Percentiles rank a stretch among this genome's conserved stretches.
Conservation (phyloP, 176 grass and related monocot species). For the Thalia dealbata region DNA sequence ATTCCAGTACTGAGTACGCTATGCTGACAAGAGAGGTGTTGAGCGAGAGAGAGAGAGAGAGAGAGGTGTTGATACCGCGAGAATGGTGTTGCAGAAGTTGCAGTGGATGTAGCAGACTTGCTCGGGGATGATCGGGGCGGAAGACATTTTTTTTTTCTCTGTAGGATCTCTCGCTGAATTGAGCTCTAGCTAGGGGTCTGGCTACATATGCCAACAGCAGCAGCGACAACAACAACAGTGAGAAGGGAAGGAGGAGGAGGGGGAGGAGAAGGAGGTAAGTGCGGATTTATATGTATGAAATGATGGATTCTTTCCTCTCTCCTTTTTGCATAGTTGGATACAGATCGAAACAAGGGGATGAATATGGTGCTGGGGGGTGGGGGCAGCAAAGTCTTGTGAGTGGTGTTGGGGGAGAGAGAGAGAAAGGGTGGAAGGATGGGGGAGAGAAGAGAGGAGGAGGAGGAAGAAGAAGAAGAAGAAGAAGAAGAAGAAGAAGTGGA, state of each 20-base stretch:
- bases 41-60: background rate
- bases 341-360: background rate
- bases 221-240: background rate
- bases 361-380: background rate
- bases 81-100: constrained; percentile 21
- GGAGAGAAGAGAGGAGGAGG: too few relatives aligned
- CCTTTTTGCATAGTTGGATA: background rate
- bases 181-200: background rate
- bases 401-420: background rate
- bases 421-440: too few relatives aligned
- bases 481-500: background rate
- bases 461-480: too few relatives aligned
- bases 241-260: background rate
- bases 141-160: constrained; percentile 2
- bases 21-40: too few relatives aligned
- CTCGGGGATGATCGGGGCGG: background rate
- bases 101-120: constrained; percentile 16
- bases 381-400: constrained; percentile 7
- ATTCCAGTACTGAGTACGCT: too few relatives aligned
- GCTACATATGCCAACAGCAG: background rate
- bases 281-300: constrained; percentile 4
- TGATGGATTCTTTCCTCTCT: background rate
- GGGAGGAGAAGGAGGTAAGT: background rate
- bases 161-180: too few relatives aligned
- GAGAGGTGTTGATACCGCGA: constrained; percentile 2